These are phyloP conservation scores for Daldinia sp. DNA, from an alignment of 2,329 filamentous ascomycete genomes.

Conservation along the genomic window DNA sequence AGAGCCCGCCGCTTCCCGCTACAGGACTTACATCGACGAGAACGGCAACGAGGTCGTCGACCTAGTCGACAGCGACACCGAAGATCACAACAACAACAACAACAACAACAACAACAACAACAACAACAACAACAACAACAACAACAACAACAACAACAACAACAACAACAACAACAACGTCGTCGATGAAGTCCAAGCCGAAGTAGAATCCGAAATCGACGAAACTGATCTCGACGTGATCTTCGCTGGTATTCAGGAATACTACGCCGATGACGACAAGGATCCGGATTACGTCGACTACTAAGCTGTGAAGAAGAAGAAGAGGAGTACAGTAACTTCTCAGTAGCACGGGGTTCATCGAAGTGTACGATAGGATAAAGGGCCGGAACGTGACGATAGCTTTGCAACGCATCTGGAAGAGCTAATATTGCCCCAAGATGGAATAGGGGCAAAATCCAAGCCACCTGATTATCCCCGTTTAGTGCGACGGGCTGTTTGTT, in stretches of 20 bases:
- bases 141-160: too few species aligned
- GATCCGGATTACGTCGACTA: not conserved
- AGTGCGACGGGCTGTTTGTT: too few species aligned
- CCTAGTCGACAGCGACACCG: not conserved
- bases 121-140: too few species aligned
- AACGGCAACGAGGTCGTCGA: not conserved
- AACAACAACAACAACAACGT: too few species aligned
- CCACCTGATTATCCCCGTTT: not conserved
- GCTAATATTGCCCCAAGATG: not conserved
- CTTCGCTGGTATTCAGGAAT: not conserved
- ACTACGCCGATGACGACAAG: not conserved
- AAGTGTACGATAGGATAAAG: too few species aligned
- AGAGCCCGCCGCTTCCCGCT: not conserved
- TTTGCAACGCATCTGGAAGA: not conserved
- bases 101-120: too few species aligned
- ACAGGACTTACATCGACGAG: not conserved
- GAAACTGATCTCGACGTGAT: too few species aligned
- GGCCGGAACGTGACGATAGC: too few species aligned
- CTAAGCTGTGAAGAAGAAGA: too few species aligned
- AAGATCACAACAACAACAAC: not conserved
- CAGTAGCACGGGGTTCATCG: too few species aligned
- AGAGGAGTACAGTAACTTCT: too few species aligned
- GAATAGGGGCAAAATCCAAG: not conserved
- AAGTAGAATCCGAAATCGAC: not conserved
- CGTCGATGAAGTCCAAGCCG: not conserved